Evolutionary conservation across 257 asterid species (phyloP), one percentile per base, ranked within the genome.

Genomic region (Euphrasia confusa): DNA sequence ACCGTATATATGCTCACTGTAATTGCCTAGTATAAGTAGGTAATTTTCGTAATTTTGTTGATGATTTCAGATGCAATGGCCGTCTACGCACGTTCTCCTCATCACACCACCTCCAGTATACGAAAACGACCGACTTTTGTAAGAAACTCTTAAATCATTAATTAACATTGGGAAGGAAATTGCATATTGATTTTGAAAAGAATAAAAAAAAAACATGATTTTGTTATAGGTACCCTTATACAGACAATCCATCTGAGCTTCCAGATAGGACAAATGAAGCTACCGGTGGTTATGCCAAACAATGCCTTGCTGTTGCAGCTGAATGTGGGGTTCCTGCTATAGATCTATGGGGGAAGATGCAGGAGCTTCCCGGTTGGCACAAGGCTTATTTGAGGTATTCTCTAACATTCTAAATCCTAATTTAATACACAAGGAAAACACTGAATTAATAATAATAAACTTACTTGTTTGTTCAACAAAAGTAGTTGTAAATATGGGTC

Each of bases 181-280:
- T 40, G n/a, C 48, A 42, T 42, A 42, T 11, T 44, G 50, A 9
- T 44, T 44, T 53, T 4, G 4, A 21, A 21, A 21, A 21, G 6
- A 32, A n/a, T n/a, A 33, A 6, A 0, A 6, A 0, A 33, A 33
- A 33, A 33, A 33, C 39, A 33, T 5, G 39, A 33, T 33, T 33
- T 4, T 33, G 39, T 33, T 65, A 21, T 67, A 86, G 98, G 74
- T 2, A 55, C 60, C 90, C 90, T 7, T 88, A 45, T 65, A 15
- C 4, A 0, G 82, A 79, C 49, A 79, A 84, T 68, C 65, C 66
- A 5, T 63, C 67, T 11, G 87, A 82, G 27, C 75, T 83, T 56
- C 79, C 91, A 0, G 99, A 92, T 77, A 89, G 99, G 76, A 89
- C 95, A 10, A 89, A 92, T 47, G 94, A 84, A 65, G 83, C 83